Conservation (phyloP, 2,329 filamentous ascomycete genomes). For the Aspergillus ibericus region DNA sequence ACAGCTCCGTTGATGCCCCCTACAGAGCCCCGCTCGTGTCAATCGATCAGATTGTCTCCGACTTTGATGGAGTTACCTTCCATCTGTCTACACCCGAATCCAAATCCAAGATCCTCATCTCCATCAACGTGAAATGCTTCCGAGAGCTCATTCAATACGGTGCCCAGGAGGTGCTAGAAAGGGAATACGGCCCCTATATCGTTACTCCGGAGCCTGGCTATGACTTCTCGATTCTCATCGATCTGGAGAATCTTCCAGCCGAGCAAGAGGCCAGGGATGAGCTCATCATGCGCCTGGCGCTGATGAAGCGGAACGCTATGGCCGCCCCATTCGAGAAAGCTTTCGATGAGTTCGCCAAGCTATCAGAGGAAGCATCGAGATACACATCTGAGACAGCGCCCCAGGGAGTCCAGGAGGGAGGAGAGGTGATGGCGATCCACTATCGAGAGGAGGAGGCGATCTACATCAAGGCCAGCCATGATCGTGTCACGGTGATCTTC, state of each 20-base stretch:
- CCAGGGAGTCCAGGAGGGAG: constrained; percentile 83
- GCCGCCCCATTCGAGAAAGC: constrained; percentile 97
- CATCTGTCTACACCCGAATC: constrained; percentile 94
- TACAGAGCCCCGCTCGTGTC: constrained; percentile 76
- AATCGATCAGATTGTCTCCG: constrained; percentile 97
- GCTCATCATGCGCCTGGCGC: constrained; percentile 79
- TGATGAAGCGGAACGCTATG: constrained; percentile 98
- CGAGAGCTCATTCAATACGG: constrained; percentile 90
- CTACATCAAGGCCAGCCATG: constrained; percentile 95
- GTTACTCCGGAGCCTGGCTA: constrained; percentile 84
- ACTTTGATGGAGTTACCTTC: constrained; percentile 98
- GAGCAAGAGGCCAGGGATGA: constrained; percentile 85
- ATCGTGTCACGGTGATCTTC: constrained; percentile 98
- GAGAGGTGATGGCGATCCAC: constrained; percentile 92
- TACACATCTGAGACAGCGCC: constrained; percentile 94
- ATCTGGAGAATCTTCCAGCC: constrained; percentile 81
- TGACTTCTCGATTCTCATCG: constrained; percentile 90
- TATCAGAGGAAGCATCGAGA: constrained; percentile 85
- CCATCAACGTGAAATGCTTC: constrained; percentile 93
- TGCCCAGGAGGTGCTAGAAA: constrained; percentile 83
- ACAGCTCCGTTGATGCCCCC: constrained; percentile 23
- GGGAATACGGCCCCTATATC: constrained; percentile 93
- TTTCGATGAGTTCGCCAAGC: constrained; percentile 84
- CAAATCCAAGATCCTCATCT: constrained; percentile 93
- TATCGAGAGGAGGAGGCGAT: constrained; percentile 99